A percentile compares a stretch with the other conserved stretches of the same genome.
phyloP scores from a whole-genome alignment of 164 flowering plant genomes.

The Houttuynia cordata region DNA sequence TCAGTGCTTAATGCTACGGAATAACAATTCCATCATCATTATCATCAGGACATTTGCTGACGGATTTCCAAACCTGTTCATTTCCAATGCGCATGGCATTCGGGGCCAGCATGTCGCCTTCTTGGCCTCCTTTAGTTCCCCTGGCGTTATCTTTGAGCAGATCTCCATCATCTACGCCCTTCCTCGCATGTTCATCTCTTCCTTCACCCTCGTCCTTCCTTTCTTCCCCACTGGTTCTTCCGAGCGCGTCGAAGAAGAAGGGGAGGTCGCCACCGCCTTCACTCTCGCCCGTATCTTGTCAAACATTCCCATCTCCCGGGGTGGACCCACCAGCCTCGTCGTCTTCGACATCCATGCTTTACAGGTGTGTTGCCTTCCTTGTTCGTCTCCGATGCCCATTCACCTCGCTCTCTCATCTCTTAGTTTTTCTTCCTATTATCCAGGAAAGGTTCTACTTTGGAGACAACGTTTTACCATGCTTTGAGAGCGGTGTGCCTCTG shows the following conservation, averaged over 20 bases:
- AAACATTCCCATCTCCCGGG: conserved; percentile 75
- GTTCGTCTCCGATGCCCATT: too few species aligned
- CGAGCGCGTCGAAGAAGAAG: conserved; percentile 98
- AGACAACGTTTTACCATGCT: conserved; percentile 86
- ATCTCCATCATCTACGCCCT: conserved; percentile 82
- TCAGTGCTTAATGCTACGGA: too few species aligned
- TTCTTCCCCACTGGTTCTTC: conserved; percentile 96
- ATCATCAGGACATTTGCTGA: conserved; percentile 72
- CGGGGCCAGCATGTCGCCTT: conserved; percentile 95
- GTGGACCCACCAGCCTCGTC: conserved; percentile 95
- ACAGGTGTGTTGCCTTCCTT: conserved; percentile 45
- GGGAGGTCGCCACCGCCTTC: conserved; percentile 95
- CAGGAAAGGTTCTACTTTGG: conserved; percentile 99
- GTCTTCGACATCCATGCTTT: conserved; percentile 94
- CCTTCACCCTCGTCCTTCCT: conserved; percentile 92
- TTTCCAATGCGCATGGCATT: conserved; percentile 85
- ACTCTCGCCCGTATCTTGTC: conserved; percentile 90
- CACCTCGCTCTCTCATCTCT: not conserved
- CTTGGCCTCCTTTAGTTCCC: conserved; percentile 96
- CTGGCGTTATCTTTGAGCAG: conserved; percentile 92
- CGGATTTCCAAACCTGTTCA: conserved; percentile 92
- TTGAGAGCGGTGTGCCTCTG: conserved; percentile 96
- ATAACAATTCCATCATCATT: too few species aligned
- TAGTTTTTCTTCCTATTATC: not conserved
- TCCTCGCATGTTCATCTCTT: conserved; percentile 75